Percentiles rank a stretch among this genome's conserved stretches.
Evolutionary conservation across 495 filamentous ascomycete genomes (phyloP).

Genomic region (Ramalina intermedia): DNA sequence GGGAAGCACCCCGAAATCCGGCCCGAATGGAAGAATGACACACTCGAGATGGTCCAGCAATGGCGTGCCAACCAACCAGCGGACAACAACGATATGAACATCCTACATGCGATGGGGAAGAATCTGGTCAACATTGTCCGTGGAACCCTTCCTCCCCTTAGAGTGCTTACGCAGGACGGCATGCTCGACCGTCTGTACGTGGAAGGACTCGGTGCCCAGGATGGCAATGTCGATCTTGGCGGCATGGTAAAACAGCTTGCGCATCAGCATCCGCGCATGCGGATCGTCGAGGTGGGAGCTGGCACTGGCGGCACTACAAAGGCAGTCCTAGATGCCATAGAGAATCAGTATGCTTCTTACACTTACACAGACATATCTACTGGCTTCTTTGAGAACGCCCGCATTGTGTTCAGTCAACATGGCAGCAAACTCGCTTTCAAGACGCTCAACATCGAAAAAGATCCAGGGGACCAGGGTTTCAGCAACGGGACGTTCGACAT

Average conservation of each 20-base stretch:
- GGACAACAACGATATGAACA: constrained; percentile 15
- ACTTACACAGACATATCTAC: constrained; percentile 23
- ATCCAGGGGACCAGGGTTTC: constrained; percentile 19
- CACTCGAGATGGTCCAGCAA: constrained; percentile 14
- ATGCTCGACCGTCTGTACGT: constrained; percentile 25
- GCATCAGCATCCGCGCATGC: constrained; percentile 20
- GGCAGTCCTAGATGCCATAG: constrained; percentile 14
- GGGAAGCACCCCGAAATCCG: constrained; percentile 7
- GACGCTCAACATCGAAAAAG: constrained; percentile 20
- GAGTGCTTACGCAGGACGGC: too few relatives aligned
- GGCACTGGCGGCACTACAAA: constrained; percentile 29
- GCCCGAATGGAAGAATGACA: constrained; percentile 24
- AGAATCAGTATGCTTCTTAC: constrained; percentile 21
- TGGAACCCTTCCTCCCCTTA: constrained; percentile 28
- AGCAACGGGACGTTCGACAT: constrained; percentile 24
- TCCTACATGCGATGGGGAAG: constrained; percentile 20
- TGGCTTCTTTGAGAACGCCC: constrained; percentile 25
- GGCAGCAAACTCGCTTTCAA: constrained; percentile 17
- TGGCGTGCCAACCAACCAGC: neutral
- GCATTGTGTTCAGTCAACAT: constrained; percentile 11
- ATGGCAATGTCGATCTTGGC: constrained; percentile 9
- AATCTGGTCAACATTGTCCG: constrained; percentile 24
- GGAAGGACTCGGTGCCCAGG: constrained; percentile 14
- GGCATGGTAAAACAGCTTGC: constrained; percentile 19
- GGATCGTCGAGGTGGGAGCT: too few relatives aligned